These are phyloP conservation scores for Solanum pimpinellifolium DNA, from an alignment of 257 asterid species.

Conservation along the genomic window DNA sequence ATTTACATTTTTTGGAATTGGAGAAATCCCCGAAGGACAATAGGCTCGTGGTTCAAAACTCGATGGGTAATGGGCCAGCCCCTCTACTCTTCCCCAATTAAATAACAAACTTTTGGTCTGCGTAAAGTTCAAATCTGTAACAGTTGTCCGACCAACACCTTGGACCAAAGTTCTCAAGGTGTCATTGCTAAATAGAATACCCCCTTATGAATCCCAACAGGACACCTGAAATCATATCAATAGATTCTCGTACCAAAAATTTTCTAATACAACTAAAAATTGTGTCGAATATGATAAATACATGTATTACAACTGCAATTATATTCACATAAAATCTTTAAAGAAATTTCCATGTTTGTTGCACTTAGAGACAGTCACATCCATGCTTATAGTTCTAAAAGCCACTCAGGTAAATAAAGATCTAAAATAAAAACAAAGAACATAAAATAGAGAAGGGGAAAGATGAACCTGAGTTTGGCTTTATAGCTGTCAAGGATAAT, in stretches of 20 bases:
- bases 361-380: not conserved
- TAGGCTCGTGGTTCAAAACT: not conserved
- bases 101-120: not conserved
- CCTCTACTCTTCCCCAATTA: not conserved
- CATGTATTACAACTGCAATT: not conserved
- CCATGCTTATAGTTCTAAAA: not conserved
- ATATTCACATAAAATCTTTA: not conserved
- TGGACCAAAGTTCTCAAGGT: not conserved
- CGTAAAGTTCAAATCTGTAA: not conserved
- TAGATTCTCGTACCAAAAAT: not conserved
- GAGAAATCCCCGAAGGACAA: not conserved
- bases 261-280: too few relatives aligned
- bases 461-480: constrained; percentile 66
- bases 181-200: not conserved
- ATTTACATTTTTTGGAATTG: not conserved
- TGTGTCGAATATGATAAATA: not conserved
- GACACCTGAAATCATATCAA: not conserved
- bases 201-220: not conserved
- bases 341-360: not conserved
- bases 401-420: not conserved
- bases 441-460: not conserved
- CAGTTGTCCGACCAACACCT: too few relatives aligned
- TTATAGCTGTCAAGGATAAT: constrained; percentile 81
- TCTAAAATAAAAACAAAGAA: not conserved
- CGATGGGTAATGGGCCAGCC: not conserved